Conservation (phyloP, 2,329 filamentous ascomycete genomes). For the Xylaria sp. region DNA sequence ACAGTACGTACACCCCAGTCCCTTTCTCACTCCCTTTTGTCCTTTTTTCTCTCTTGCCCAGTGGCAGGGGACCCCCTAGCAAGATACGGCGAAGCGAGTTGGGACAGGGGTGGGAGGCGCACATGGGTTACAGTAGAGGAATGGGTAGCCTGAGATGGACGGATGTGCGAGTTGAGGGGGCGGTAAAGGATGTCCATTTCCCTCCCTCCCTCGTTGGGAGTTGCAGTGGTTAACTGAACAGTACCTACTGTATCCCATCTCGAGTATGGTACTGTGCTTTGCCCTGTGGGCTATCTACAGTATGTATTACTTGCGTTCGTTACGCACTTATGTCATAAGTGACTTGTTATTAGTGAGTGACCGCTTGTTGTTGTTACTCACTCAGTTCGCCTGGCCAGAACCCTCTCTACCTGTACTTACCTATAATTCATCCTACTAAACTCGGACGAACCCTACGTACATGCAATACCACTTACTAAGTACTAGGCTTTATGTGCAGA, state of each 20-base stretch:
- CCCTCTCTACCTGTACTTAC: too few species aligned
- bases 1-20: constrained; percentile 19
- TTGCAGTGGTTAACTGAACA: too few species aligned
- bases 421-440: too few species aligned
- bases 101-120: constrained; percentile 15
- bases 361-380: not conserved
- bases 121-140: constrained; percentile 27
- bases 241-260: not conserved
- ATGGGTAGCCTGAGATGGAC: constrained; percentile 16
- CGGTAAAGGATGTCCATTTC: constrained; percentile 20
- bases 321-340: too few species aligned
- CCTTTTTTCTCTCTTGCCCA: not conserved
- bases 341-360: constrained; percentile 3
- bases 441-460: too few species aligned
- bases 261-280: too few species aligned
- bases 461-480: too few species aligned
- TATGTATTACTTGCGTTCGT: too few species aligned
- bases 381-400: constrained; percentile 7
- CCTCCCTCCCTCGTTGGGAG: not conserved
- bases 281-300: too few species aligned
- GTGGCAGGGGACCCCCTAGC: constrained; percentile 6
- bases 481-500: not conserved
- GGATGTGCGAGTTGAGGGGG: constrained; percentile 7
- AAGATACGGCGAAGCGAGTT: constrained; percentile 21
- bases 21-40: constrained; percentile 6